A percentile compares a stretch with the other conserved stretches of the same genome.
These are phyloP conservation scores for Aspergillus udagawae DNA, from an alignment of 2,329 filamentous ascomycete species.

Conservation along the genomic window DNA sequence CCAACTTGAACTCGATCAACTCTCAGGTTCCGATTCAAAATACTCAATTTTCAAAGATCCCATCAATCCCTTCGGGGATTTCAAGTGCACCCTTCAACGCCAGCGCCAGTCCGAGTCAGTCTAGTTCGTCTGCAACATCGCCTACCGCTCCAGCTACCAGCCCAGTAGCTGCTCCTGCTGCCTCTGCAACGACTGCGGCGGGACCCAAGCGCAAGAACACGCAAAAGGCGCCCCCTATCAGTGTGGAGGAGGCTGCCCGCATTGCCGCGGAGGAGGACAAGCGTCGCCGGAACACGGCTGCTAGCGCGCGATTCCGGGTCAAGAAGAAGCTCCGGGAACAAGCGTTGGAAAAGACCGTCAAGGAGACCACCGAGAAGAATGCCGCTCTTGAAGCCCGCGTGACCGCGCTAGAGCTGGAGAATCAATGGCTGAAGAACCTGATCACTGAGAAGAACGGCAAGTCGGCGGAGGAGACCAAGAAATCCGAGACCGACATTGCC, in stretches of 20 bases:
- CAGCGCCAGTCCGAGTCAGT: conserved; percentile 13
- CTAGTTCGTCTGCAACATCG: conserved; percentile 12
- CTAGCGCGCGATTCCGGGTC: conserved; percentile 84
- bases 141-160: conserved; percentile 13
- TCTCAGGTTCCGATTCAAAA: conserved; percentile 23
- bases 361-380: conserved; percentile 79
- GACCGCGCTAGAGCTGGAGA: conserved; percentile 72
- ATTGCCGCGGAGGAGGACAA: conserved; percentile 86
- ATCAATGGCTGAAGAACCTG: conserved; percentile 75
- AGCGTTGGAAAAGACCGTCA: conserved; percentile 73
- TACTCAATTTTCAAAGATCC: conserved; percentile 18
- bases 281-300: conserved; percentile 82
- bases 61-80: conserved; percentile 15
- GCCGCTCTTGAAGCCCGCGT: conserved; percentile 69
- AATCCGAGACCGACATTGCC: conserved; percentile 44
- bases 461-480: conserved; percentile 26
- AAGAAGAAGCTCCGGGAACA: conserved; percentile 97
- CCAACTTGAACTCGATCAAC: conserved; percentile 25
- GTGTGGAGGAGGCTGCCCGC: conserved; percentile 66
- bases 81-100: conserved; percentile 7
- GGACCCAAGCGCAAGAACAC: conserved; percentile 37
- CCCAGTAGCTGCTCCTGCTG: conserved; percentile 14
- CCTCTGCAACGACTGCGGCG: conserved; percentile 15
- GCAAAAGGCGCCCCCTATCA: conserved; percentile 37
- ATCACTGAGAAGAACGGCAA: conserved; percentile 71